These are phyloP conservation scores for Zoysia matrella DNA, from an alignment of 202 grass and related monocot genomes.

Conservation along the genomic window DNA sequence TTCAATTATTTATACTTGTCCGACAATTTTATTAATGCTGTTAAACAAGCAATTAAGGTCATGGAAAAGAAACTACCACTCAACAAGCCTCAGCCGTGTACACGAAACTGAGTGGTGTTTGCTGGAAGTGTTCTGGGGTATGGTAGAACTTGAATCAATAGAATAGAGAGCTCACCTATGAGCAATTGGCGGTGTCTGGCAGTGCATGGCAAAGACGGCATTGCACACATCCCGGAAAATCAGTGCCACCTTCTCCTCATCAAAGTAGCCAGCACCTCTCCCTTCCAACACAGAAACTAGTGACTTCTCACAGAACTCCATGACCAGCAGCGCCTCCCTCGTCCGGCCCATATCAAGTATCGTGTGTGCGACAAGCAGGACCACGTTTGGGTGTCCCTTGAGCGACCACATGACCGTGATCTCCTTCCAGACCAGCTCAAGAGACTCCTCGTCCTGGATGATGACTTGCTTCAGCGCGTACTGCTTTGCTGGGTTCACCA, in stretches of 20 bases:
- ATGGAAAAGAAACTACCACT: background rate
- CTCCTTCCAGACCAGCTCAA: constrained; percentile 78
- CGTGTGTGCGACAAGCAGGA: constrained; percentile 54
- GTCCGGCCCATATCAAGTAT: constrained; percentile 65
- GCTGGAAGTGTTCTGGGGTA: background rate
- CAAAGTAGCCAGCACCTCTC: constrained; percentile 63
- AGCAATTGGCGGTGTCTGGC: constrained; percentile 76
- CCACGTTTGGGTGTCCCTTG: constrained; percentile 86
- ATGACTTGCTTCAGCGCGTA: constrained; percentile 90
- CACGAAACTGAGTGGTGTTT: background rate
- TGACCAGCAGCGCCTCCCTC: constrained; percentile 12
- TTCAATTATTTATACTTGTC: background rate
- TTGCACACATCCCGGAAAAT: constrained; percentile 94
- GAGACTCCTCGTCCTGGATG: constrained; percentile 73
- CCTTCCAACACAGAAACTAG: constrained; percentile 63
- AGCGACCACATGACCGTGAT: constrained; percentile 71
- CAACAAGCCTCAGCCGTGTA: background rate
- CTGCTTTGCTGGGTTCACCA: constrained; percentile 55
- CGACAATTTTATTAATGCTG: background rate
- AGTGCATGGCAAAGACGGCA: constrained; percentile 87
- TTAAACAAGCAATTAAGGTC: background rate
- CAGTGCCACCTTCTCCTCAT: constrained; percentile 68
- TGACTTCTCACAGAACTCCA: constrained; percentile 85
- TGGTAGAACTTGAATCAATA: background rate
- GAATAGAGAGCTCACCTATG: constrained; percentile 61